These are phyloP conservation scores for Eimeria brunetti DNA, from an alignment of 169 alveolate species.

Conservation along the genomic window DNA sequence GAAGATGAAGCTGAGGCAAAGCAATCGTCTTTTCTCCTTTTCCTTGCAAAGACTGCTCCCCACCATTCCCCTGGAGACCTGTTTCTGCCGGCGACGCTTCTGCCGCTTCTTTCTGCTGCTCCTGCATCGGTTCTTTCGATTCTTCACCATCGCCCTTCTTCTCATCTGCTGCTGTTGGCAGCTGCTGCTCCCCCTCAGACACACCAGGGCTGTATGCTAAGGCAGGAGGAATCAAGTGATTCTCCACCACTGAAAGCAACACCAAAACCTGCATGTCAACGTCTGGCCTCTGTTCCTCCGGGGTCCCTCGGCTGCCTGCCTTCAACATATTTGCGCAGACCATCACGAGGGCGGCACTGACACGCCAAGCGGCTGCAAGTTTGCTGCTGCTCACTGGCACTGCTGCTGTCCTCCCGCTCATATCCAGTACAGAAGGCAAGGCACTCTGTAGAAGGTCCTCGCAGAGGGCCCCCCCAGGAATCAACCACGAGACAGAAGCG, in stretches of 20 bases:
- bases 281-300: slow-evolving; percentile 79
- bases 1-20: neutral
- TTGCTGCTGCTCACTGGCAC: neutral
- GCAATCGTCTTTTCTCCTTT: neutral
- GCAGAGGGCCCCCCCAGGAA: slow-evolving; percentile 37
- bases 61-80: neutral
- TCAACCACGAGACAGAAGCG: neutral
- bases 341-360: slow-evolving; percentile 32
- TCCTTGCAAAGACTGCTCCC: neutral
- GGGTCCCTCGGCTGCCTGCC: slow-evolving; percentile 10
- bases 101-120: neutral
- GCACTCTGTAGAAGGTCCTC: slow-evolving; percentile 4
- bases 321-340: slow-evolving; percentile 52
- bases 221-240: slow-evolving; percentile 39
- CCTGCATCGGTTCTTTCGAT: neutral
- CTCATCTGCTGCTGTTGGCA: neutral
- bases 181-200: neutral
- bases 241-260: slow-evolving; percentile 57
- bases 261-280: slow-evolving; percentile 77
- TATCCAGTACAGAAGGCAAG: slow-evolving; percentile 19
- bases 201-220: neutral
- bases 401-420: neutral
- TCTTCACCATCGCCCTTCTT: neutral
- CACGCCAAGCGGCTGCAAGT: slow-evolving; percentile 27
- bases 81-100: neutral